Evolutionary conservation across 768 basidiomycete genomes (phyloP).

Genomic region (Crucibulum laeve): DNA sequence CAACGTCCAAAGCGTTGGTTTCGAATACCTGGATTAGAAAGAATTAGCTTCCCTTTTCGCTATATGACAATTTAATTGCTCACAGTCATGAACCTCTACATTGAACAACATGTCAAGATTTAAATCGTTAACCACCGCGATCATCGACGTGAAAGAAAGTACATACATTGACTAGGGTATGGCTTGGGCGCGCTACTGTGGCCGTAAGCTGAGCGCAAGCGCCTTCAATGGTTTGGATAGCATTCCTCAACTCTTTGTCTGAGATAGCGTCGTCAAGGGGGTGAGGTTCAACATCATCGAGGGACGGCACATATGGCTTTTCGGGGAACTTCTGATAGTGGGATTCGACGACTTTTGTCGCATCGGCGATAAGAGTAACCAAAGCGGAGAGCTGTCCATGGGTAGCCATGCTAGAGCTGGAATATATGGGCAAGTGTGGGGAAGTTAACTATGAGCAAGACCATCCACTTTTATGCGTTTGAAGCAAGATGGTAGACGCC

Average conservation of each 20-base stretch:
- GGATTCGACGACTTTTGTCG: conserved; percentile 13
- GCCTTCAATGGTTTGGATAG: conserved; percentile 26
- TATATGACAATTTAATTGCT: conserved; percentile 1
- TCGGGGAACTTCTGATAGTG: conserved; percentile 6
- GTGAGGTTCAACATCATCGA: conserved; percentile 26
- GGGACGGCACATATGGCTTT: conserved; percentile 19
- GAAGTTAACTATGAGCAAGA: too few relatives aligned
- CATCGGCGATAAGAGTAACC: conserved; percentile 14
- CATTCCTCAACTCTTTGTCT: conserved; percentile 19
- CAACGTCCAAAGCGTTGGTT: conserved; percentile 28
- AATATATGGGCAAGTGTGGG: too few relatives aligned
- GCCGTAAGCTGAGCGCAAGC: conserved; percentile 28
- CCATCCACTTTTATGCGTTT: too few relatives aligned
- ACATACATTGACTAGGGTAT: conserved; percentile 26
- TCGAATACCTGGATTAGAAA: conserved; percentile 15
- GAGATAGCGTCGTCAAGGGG: conserved; percentile 26
- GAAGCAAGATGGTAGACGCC: too few relatives aligned
- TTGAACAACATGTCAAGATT: too few relatives aligned
- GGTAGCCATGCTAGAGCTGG: too few relatives aligned
- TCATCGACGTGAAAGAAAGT: not conserved
- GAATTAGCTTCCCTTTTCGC: not conserved
- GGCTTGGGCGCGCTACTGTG: conserved; percentile 23
- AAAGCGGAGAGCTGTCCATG: conserved; percentile 10
- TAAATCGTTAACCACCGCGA: not conserved
- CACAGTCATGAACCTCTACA: conserved; percentile 13